Conservation (phyloP, 495 filamentous ascomycete genomes). For the Talaromyces adpressus region DNA sequence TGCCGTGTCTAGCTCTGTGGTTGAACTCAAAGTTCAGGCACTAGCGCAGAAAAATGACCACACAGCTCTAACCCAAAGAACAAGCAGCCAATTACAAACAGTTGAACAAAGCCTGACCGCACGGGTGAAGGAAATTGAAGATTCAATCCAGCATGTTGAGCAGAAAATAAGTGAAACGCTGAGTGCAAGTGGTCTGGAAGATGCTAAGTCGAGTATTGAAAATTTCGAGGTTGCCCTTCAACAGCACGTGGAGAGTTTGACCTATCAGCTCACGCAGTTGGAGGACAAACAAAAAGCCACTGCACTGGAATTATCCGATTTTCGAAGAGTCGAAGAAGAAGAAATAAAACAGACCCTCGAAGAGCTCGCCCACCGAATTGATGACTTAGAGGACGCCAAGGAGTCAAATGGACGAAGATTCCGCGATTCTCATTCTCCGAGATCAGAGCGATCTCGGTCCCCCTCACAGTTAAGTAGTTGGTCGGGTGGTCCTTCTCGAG, state of each 20-base stretch:
- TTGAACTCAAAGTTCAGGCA: conserved; percentile 6
- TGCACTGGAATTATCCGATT: background rate
- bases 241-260: conserved; percentile 1
- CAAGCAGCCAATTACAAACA: background rate
- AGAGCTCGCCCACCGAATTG: background rate
- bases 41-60: background rate
- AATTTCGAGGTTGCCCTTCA: background rate
- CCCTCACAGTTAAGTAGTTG: background rate
- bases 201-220: background rate
- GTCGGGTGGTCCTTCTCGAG: background rate
- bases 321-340: background rate
- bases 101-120: background rate
- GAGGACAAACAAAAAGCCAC: background rate
- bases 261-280: background rate
- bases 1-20: background rate
- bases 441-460: background rate
- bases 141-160: conserved; percentile 12
- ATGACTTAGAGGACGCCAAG: background rate
- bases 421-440: background rate
- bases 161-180: conserved; percentile 10
- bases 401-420: background rate
- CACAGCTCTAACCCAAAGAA: background rate
- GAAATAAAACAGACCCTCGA: background rate
- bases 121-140: conserved; percentile 10
- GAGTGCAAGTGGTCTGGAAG: background rate